Base-by-base conservation (phyloP, 2,329 filamentous ascomycete genomes). In the Fusarium mangiferae region DNA sequence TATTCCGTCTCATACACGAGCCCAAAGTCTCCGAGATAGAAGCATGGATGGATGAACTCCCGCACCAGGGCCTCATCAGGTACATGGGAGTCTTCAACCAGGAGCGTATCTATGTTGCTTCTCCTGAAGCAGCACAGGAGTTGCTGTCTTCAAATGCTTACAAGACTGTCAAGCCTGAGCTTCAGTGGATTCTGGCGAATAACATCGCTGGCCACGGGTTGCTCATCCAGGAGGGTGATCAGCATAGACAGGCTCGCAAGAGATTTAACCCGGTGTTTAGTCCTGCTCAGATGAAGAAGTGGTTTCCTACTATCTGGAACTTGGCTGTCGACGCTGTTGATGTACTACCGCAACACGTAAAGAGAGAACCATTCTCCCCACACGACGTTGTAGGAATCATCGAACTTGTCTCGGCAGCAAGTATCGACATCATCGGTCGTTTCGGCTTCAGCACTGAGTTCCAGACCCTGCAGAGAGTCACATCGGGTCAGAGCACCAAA, bases 401-500 rank as follows among this genome's bases (percentile, higher is more conserved):
- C 13, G 54, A 57, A 13, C 54, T 57, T 5, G 54, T 45, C 2
- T 57, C 54, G 0, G 54, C 54, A 8, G 54, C 54, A 42, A 57
- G 54, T 4, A 57, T 57, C 5, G 54, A 57, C 12, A 57, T 57
- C 0, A 45, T 57, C n/a, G 54, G 54, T 7, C 54, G 17, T 4
- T 57, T 57, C 4, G 54, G 54, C 18, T 57, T 57, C 17, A 30
- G n/a, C 17, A 57, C 54, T 2, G 28, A 57, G 17, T 57, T 57
- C n/a, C 28, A 35, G 13, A 35, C 54, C 17, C 54, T 57, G 3
- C 26, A 35, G 22, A 57, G 7, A 24, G 18, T 45, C 0, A 33
- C 22, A 42, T 45, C 30, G 5, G 4, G 5, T 0, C 22, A 35
- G 18, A 35, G 28, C 9, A 35, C 17, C 0, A 57, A 35, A 12